phyloP scores from a whole-genome alignment of 1,284 basidiomycete species.

The Naganishia albida region DNA sequence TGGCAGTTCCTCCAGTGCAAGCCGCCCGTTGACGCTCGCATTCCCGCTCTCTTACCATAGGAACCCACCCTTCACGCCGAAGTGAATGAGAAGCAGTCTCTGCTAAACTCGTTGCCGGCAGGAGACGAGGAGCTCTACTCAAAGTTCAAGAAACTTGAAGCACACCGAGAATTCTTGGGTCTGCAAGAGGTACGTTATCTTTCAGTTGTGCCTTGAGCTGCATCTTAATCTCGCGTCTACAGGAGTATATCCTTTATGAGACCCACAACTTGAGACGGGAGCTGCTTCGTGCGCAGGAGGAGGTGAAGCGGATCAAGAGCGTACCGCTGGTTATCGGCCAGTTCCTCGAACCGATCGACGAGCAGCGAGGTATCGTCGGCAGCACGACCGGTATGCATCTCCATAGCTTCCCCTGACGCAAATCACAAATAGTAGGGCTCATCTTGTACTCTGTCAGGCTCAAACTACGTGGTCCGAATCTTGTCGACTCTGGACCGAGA shows the following conservation, averaged over 20 bases:
- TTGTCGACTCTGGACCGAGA: constrained; percentile 96
- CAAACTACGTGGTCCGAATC: constrained; percentile 98
- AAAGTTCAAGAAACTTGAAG: constrained; percentile 90
- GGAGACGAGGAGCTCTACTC: constrained; percentile 86
- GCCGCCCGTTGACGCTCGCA: not conserved
- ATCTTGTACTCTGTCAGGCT: constrained; percentile 56
- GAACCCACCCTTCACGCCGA: constrained; percentile 87
- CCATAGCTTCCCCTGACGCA: not conserved
- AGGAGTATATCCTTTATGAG: constrained; percentile 96
- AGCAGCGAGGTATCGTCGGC: constrained; percentile 95
- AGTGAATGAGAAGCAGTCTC: constrained; percentile 80
- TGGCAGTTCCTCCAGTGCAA: not conserved
- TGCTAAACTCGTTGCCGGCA: constrained; percentile 76
- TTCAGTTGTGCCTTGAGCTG: too few relatives aligned
- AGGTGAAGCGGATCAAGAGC: constrained; percentile 98
- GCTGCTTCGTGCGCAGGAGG: constrained; percentile 96
- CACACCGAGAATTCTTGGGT: constrained; percentile 89
- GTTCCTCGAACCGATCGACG: constrained; percentile 98
- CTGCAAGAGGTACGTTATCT: constrained; percentile 71
- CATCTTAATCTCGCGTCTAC: not conserved
- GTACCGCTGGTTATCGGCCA: constrained; percentile 99
- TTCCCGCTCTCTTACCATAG: constrained; percentile 54
- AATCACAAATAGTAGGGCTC: too few relatives aligned
- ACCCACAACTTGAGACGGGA: constrained; percentile 97
- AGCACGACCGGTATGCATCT: constrained; percentile 73